Evolutionary conservation across 202 grass and related monocot genomes (phyloP), one percentile per base, ranked within the genome.

Genomic region (Setaria viridis): DNA sequence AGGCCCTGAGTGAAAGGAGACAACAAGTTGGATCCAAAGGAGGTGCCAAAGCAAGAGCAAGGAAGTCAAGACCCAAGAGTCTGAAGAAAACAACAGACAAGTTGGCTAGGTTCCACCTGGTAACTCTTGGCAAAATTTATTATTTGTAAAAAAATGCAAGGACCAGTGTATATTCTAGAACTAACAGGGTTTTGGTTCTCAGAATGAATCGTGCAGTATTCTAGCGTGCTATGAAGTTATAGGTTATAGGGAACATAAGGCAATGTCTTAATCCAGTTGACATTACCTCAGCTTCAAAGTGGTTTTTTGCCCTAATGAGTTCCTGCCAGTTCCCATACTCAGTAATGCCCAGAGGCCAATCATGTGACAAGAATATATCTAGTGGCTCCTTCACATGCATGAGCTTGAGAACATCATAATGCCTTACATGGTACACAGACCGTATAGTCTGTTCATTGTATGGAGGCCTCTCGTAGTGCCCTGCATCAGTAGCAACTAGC

Each of bases 341-440:
- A 71, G 94, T 96, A 80, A 96, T 94, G 72, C 91, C 93, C 74
- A 95, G 30, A 76, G 93, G 93, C 96, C 96, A 99, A 87, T 99
- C 93, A 90, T 99, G 96, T 21, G 96, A 99, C 33, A 99, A 81
- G 89, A 99, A 96, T 92, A 96, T 89, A 90, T 99, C 93, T 80
- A 93, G 65, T 64, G 91, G 93, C 78, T 96, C 90, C 82, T 96
- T 86, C 73, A 99, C 70, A 74, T 91, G 84, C 91, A 94, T 88
- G 72, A 95, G 90, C 77, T 99, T 96, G 51, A 93, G 80, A 83
- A 93, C 93, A 85, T 99, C 93, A 51, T 91, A 99, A 82, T 99
- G 87, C 50, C 91, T 91, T 45, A 96, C 92, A 87, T 96, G 93
- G 88, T 99, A 96, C 59, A 91, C 85, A 51, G 93, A 96, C 13